These are phyloP conservation scores for Chaetoceros muelleri DNA, from an alignment of 108 stramenopile genomes.

Conservation along the genomic window DNA sequence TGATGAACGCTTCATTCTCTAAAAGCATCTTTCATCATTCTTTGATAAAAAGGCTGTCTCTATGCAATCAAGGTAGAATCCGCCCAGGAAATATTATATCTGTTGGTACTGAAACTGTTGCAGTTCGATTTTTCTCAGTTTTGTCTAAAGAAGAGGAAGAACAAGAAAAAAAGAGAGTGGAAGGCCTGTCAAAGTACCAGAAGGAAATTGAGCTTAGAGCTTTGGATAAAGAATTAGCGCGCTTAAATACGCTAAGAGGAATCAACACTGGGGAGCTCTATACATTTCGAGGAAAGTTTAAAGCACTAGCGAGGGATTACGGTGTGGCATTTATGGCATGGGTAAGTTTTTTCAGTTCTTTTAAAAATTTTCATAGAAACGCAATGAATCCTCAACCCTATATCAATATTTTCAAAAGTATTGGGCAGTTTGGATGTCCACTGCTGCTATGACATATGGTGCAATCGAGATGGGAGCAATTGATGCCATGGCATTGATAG, in stretches of 20 bases:
- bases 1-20: too few species aligned
- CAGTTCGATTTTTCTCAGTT: constrained; percentile 51
- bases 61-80: too few species aligned
- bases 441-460: constrained; percentile 41
- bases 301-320: constrained; percentile 62
- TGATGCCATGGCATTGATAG: constrained; percentile 53
- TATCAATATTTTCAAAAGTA: too few species aligned
- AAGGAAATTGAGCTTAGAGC: constrained; percentile 68
- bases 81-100: too few species aligned
- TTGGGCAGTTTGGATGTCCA: constrained; percentile 64
- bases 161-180: constrained; percentile 56
- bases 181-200: constrained; percentile 41
- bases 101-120: constrained; percentile 5
- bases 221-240: constrained; percentile 60
- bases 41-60: too few species aligned
- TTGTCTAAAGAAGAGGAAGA: constrained; percentile 74
- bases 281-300: constrained; percentile 72
- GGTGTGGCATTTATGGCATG: constrained; percentile 66
- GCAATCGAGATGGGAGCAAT: constrained; percentile 64
- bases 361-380: too few species aligned
- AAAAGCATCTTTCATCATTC: too few species aligned
- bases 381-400: too few species aligned
- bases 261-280: constrained; percentile 85
- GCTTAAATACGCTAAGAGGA: constrained; percentile 52
- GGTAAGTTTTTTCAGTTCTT: too few species aligned